phyloP scores from a whole-genome alignment of 192 early-diverging fungal species.

The Podila verticillata region DNA sequence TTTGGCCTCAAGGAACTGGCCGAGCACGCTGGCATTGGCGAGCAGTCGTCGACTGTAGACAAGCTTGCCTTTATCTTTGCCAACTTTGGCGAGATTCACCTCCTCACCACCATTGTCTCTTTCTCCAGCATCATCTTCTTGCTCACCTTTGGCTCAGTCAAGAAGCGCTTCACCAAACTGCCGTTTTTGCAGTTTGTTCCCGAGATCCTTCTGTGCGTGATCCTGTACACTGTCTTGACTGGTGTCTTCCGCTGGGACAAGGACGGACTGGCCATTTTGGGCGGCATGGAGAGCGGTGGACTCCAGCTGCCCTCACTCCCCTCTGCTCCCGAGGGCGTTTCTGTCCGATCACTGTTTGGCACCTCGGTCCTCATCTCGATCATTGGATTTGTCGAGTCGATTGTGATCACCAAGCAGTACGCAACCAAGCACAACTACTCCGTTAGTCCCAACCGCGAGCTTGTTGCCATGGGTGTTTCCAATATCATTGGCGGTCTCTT shows the following conservation, averaged over 20 bases:
- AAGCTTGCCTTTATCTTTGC: slow-evolving; percentile 74
- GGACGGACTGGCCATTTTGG: slow-evolving; percentile 82
- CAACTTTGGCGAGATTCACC: slow-evolving; percentile 73
- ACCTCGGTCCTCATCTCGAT: slow-evolving; percentile 91
- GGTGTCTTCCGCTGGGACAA: slow-evolving; percentile 72
- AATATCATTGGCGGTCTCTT: slow-evolving; percentile 89
- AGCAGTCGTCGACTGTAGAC: slow-evolving; percentile 82
- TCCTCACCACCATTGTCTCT: slow-evolving; percentile 76
- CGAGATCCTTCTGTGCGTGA: slow-evolving; percentile 90
- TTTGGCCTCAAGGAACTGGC: slow-evolving; percentile 66
- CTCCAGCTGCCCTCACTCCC: slow-evolving; percentile 71
- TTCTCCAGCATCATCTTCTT: slow-evolving; percentile 77
- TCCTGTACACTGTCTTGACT: slow-evolving; percentile 75
- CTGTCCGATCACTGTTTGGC: slow-evolving; percentile 77
- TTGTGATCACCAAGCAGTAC: slow-evolving; percentile 94
- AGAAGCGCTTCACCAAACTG: slow-evolving; percentile 58
- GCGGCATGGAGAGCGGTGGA: slow-evolving; percentile 73
- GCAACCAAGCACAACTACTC: slow-evolving; percentile 91
- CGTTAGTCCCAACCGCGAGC: slow-evolving; percentile 94
- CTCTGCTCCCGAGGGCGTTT: slow-evolving; percentile 62
- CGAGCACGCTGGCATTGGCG: slow-evolving; percentile 58
- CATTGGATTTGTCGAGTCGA: slow-evolving; percentile 97
- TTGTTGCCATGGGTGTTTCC: slow-evolving; percentile 93
- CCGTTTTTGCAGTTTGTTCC: slow-evolving; percentile 82
- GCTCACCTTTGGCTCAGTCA: slow-evolving; percentile 62